Evolutionary conservation across 1,139 yeast genomes (phyloP), one percentile per base, ranked within the genome.

Genomic region (Blastobotrys proliferans): DNA sequence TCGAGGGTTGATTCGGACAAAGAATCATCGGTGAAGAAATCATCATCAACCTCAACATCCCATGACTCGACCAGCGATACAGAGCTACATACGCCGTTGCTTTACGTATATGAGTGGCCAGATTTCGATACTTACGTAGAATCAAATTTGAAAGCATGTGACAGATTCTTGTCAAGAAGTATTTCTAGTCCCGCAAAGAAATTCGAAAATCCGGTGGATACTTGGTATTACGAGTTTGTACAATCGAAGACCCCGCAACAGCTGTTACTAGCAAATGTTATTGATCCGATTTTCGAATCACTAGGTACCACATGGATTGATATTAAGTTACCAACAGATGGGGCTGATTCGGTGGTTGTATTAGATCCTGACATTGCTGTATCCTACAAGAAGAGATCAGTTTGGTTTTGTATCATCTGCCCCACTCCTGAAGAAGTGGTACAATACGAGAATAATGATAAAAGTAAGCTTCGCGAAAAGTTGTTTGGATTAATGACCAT

Each of bases 341-440:
- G 29, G n/a, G 14, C 13, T 3, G 28, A 34, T n/a, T 35, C 39
- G 8, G 18, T 29, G 14, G 28, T 38, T 2, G 10, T 38, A 11
- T 13, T 38, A 17, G 30, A 38, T 26, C 41, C 41, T 3, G 41
- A 38, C 22, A 14, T 22, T 11, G 41, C 41, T 3, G 6, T 38
- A 13, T 17, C 30, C 5, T 38, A 31, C 25, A 18, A 18, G 17
- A 37, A 29, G 14, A 13, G 17, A 27, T 5, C 11, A n/a, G 35
- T 29, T 9, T 30, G 36, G 30, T 17, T 32, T 30, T 14, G 21
- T 17, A 34, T 27, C 16, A 2, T 37, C 5, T 6, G 27, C 5
- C 21, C 19, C 10, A 19, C n/a, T 28, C 14, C 21, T 17, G 34
- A 9, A 11, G 33, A 32, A 10, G 13, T 13, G 16, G 26, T 19